Evolutionary conservation across 371 early-diverging fungal genomes (phyloP).

Genomic region (Lichtheimia corymbifera): DNA sequence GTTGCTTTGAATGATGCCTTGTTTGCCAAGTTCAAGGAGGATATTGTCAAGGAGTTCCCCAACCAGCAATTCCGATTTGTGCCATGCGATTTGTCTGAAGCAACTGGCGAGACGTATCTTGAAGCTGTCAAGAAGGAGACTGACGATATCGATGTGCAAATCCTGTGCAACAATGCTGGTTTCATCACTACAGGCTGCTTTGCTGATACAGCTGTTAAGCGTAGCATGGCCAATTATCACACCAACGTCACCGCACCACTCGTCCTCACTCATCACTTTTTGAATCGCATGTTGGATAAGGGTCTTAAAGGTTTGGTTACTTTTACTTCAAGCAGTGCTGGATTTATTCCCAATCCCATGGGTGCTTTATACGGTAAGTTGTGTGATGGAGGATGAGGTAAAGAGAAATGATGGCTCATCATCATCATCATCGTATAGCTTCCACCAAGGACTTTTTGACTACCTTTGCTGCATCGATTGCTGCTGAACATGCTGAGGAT

Average conservation of each 20-base stretch:
- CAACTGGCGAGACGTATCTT: conserved; percentile 43
- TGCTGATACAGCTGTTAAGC: conserved; percentile 40
- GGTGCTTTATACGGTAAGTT: conserved; percentile 54
- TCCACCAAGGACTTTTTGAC: conserved; percentile 63
- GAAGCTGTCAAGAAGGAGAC: conserved; percentile 44
- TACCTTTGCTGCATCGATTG: conserved; percentile 58
- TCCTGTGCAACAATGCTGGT: conserved; percentile 69
- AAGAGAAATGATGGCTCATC: background rate
- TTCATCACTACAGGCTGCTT: conserved; percentile 62
- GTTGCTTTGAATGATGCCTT: conserved; percentile 57
- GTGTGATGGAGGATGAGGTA: background rate
- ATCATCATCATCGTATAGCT: conserved; percentile 21
- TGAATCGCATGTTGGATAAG: conserved; percentile 45
- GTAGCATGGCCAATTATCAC: conserved; percentile 55
- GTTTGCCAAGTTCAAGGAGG: conserved; percentile 38
- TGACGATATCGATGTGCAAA: conserved; percentile 49
- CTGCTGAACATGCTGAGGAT: conserved; percentile 55
- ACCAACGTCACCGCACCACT: conserved; percentile 55
- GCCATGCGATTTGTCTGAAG: conserved; percentile 51
- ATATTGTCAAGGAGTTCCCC: conserved; percentile 47
- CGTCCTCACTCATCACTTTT: conserved; percentile 57
- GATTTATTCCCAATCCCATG: conserved; percentile 62
- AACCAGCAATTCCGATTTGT: conserved; percentile 52
- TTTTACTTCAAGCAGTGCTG: conserved; percentile 64
- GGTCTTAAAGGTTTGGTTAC: conserved; percentile 47